These are phyloP conservation scores for Bruguiera parviflora DNA, from an alignment of 345 rosid species.

Conservation along the genomic window DNA sequence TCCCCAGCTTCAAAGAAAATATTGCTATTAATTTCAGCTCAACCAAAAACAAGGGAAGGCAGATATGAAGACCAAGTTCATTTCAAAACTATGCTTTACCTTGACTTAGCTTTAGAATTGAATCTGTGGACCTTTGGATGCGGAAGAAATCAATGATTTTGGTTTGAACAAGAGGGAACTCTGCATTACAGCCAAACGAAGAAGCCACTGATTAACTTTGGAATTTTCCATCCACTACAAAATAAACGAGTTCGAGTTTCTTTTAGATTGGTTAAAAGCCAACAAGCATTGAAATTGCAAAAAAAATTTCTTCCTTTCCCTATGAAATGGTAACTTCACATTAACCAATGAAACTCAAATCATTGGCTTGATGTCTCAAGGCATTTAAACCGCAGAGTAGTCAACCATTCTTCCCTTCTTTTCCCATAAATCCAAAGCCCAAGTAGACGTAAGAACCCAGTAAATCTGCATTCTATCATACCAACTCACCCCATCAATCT, in stretches of 20 bases:
- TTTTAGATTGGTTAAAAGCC: not conserved
- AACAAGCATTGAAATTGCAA: not conserved
- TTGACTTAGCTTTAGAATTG: conserved; percentile 9
- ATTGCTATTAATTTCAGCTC: not conserved
- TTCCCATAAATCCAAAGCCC: too few relatives aligned
- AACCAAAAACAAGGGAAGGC: not conserved
- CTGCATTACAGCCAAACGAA: conserved; percentile 8
- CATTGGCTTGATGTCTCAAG: too few relatives aligned
- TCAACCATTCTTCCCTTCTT: too few relatives aligned
- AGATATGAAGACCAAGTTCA: not conserved
- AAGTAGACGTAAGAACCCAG: too few relatives aligned
- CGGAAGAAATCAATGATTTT: conserved; percentile 32
- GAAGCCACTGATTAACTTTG: not conserved
- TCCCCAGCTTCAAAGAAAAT: not conserved
- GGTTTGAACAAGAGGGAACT: conserved; percentile 32
- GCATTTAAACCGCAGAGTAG: too few relatives aligned
- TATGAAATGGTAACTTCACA: too few relatives aligned
- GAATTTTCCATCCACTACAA: not conserved
- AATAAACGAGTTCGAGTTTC: not conserved
- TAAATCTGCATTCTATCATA: too few relatives aligned
- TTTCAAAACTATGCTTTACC: not conserved
- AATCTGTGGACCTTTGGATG: conserved; percentile 18
- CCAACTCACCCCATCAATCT: too few relatives aligned
- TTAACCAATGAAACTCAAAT: too few relatives aligned
- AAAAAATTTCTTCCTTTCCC: too few relatives aligned